Evolutionary conservation across 257 asterid genomes (phyloP).

Genomic region (Ehretia macrophylla): DNA sequence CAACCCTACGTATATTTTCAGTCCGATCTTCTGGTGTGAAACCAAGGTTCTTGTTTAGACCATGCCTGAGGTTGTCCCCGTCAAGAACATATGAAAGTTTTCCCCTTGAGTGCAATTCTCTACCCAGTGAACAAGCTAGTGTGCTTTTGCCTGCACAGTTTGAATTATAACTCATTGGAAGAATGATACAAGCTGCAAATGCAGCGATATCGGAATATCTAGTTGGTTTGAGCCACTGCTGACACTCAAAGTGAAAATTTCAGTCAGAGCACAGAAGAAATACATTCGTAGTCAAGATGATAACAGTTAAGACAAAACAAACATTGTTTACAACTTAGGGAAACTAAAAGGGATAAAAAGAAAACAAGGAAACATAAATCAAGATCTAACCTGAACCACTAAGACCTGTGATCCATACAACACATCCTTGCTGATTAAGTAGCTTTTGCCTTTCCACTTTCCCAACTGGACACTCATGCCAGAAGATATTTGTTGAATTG

Average conservation of each 20-base stretch:
- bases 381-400: slow-evolving; percentile 80
- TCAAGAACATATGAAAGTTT: slow-evolving; percentile 92
- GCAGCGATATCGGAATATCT: not conserved
- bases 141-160: slow-evolving; percentile 79
- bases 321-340: not conserved
- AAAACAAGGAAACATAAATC: not conserved
- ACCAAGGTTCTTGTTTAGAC: slow-evolving; percentile 85
- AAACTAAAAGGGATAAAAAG: too few species aligned
- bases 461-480: slow-evolving; percentile 86
- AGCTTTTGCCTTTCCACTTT: slow-evolving; percentile 75
- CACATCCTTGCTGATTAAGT: slow-evolving; percentile 86
- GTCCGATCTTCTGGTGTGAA: slow-evolving; percentile 81
- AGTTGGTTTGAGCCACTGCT: not conserved
- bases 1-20: slow-evolving; percentile 91
- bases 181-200: not conserved
- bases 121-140: slow-evolving; percentile 82
- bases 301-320: not conserved
- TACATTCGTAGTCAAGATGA: too few species aligned
- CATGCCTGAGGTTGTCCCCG: slow-evolving; percentile 96
- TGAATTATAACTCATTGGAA: slow-evolving; percentile 6
- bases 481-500: slow-evolving; percentile 76
- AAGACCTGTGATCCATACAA: slow-evolving; percentile 97
- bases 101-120: slow-evolving; percentile 77
- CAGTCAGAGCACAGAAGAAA: too few species aligned
- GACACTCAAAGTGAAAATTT: not conserved